Percentiles rank a stretch among this genome's conserved stretches.
Evolutionary conservation across 441 rosid species (phyloP).

Genomic region (Francoa sonchifolia): DNA sequence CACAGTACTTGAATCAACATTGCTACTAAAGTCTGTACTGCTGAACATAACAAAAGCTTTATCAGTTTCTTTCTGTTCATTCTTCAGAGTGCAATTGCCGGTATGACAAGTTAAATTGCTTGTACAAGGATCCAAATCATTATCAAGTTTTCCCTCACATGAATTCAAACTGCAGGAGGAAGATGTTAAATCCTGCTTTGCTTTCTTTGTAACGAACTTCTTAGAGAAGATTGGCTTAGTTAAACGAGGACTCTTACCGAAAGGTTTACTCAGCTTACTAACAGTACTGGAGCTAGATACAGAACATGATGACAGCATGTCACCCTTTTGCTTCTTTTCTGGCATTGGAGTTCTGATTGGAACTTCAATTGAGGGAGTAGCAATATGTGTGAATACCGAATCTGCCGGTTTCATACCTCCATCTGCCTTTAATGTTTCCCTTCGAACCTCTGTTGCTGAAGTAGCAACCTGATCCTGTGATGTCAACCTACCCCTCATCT

Average conservation of each 20-base stretch:
- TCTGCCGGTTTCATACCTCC: constrained; percentile 13
- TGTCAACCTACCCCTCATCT: constrained; percentile 11
- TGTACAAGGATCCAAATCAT: constrained; percentile 25
- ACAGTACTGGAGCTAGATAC: constrained; percentile 16
- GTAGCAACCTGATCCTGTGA: constrained; percentile 21
- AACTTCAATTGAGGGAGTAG: constrained; percentile 17
- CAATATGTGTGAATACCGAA: constrained; percentile 15
- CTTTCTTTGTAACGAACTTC: constrained; percentile 43
- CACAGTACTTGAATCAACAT: constrained; percentile 21
- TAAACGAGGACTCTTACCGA: constrained; percentile 20
- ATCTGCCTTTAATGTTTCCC: constrained; percentile 18
- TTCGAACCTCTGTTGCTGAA: constrained; percentile 13
- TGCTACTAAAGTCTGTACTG: constrained; percentile 21
- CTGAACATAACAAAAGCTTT: constrained; percentile 28
- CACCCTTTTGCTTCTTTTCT: constrained; percentile 23
- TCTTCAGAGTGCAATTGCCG: constrained; percentile 12
- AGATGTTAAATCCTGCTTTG: constrained; percentile 28
- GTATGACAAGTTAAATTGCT: constrained; percentile 17
- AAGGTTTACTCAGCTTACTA: constrained; percentile 19
- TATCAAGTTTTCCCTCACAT: constrained; percentile 15
- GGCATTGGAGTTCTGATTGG: constrained; percentile 12
- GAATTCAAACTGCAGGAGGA: constrained; percentile 18
- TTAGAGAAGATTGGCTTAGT: constrained; percentile 47
- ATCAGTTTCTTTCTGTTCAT: constrained; percentile 23
- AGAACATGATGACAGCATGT: constrained; percentile 22